A percentile compares a stretch with the other conserved stretches of the same genome.
phyloP scores from a whole-genome alignment of 768 basidiomycete genomes.

The Termitomyces sp. region DNA sequence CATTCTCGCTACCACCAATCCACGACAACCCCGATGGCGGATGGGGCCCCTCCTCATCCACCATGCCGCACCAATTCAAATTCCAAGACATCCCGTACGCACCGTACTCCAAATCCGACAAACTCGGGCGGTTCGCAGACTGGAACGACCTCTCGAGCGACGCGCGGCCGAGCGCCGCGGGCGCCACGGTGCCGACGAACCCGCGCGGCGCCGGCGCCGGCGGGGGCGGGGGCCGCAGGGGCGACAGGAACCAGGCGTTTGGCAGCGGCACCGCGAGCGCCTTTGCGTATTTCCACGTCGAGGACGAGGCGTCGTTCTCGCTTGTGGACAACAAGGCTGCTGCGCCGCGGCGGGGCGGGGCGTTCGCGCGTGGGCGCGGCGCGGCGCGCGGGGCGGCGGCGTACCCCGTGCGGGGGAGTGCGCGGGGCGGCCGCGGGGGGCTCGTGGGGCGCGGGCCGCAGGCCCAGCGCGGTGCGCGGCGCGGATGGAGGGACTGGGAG shows the following conservation, averaged over 20 bases:
- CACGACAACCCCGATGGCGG: conserved; percentile 91
- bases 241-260: conserved; percentile 79
- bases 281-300: conserved; percentile 96
- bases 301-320: conserved; percentile 96
- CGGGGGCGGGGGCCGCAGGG: conserved; percentile 58
- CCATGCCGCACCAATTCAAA: conserved; percentile 87
- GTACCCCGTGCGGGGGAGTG: conserved; percentile 39
- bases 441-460: conserved; percentile 32
- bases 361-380: conserved; percentile 54
- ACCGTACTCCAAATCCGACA: conserved; percentile 98
- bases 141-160: conserved; percentile 83
- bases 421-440: conserved; percentile 44
- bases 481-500: conserved; percentile 93
- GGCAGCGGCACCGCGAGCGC: conserved; percentile 88
- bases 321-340: conserved; percentile 86
- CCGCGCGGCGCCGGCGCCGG: conserved; percentile 44
- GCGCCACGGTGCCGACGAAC: conserved; percentile 39
- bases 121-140: conserved; percentile 95
- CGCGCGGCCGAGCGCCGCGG: conserved; percentile 48
- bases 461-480: conserved; percentile 51
- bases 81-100: conserved; percentile 99
- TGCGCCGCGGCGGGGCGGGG: conserved; percentile 64
- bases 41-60: conserved; percentile 81
- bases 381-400: conserved; percentile 39
- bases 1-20: conserved; percentile 82